Evolutionary conservation across 148 eudicot species (phyloP).

Genomic region (Pharnaceum exiguum): DNA sequence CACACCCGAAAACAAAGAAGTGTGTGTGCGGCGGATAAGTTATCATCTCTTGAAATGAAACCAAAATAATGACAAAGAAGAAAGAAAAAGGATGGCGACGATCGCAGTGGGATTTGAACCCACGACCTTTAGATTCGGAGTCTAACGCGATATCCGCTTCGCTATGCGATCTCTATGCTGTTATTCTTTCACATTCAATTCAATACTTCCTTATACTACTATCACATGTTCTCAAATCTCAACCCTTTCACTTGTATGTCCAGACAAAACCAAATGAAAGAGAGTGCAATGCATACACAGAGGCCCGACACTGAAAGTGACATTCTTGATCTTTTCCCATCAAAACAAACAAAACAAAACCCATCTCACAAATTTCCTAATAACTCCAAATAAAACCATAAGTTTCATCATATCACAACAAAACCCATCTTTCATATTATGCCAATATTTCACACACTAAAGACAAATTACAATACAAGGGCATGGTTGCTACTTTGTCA

Average conservation of each 20-base stretch:
- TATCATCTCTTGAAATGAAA: too few species aligned
- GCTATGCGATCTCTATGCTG: constrained; percentile 21
- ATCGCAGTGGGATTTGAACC: constrained; percentile 40
- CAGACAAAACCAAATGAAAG: neutral
- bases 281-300: too few species aligned
- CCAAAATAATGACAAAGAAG: too few species aligned
- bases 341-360: neutral
- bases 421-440: too few species aligned
- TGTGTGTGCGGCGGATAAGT: too few species aligned
- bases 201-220: neutral
- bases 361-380: neutral
- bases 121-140: constrained; percentile 41
- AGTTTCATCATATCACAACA: too few species aligned
- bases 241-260: neutral
- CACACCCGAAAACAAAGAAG: too few species aligned
- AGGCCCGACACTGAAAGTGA: constrained; percentile 9
- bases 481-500: too few species aligned
- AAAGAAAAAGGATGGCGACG: neutral
- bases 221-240: neutral
- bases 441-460: too few species aligned
- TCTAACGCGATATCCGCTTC: constrained; percentile 42
- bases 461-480: too few species aligned
- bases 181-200: neutral
- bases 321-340: neutral
- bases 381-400: too few species aligned